These are phyloP conservation scores for Dillenia turbinata DNA, from an alignment of 164 flowering plant species.

Conservation along the genomic window DNA sequence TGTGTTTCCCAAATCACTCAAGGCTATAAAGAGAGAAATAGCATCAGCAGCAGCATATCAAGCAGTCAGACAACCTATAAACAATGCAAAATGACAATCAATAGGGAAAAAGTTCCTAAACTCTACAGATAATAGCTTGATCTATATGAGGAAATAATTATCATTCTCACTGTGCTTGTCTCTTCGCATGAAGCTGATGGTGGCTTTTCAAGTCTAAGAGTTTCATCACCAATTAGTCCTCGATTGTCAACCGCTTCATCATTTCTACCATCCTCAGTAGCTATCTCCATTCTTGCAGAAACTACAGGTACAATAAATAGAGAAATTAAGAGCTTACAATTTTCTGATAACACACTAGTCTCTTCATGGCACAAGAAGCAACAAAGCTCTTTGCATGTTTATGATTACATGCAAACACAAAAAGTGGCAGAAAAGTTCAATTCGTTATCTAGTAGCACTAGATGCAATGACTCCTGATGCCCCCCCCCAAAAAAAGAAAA, in stretches of 20 bases:
- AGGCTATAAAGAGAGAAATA: no score
- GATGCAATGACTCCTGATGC: no score
- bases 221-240: conserved; percentile 23
- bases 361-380: background rate
- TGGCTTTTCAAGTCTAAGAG: conserved; percentile 22
- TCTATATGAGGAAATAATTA: conserved; percentile 10
- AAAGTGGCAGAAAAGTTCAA: no score
- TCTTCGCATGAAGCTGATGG: conserved; percentile 21
- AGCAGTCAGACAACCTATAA: no score
- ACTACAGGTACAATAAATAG: conserved; percentile 19
- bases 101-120: no score
- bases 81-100: no score
- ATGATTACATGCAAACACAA: no score
- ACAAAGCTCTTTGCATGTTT: background rate
- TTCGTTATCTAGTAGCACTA: no score
- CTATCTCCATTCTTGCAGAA: conserved; percentile 16
- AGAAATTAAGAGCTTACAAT: background rate
- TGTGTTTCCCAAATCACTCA: no score
- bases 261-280: conserved; percentile 19
- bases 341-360: background rate
- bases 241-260: conserved; percentile 24
- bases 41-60: no score
- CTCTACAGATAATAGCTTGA: no score
- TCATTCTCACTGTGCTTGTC: conserved; percentile 30
- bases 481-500: no score